Evolutionary conservation across 202 grass and related monocot species (phyloP).

Genomic region (Setaria viridis): DNA sequence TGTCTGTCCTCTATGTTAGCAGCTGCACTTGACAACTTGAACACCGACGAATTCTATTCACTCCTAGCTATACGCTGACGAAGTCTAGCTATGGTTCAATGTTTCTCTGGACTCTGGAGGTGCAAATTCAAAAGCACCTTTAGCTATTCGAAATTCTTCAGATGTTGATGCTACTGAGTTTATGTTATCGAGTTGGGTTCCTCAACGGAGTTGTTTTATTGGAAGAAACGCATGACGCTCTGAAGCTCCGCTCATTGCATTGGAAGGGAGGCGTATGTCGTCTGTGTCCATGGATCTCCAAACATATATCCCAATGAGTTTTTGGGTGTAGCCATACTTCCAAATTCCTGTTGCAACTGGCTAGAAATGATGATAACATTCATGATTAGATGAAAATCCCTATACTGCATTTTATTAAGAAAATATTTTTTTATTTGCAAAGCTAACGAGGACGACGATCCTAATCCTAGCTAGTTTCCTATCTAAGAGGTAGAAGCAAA

Average conservation of each 20-base stretch:
- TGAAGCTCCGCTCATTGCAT: not conserved
- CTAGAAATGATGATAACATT: slow-evolving; percentile 26
- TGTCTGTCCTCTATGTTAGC: not conserved
- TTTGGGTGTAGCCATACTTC: slow-evolving; percentile 5
- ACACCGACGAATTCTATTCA: not conserved
- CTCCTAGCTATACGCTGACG: not conserved
- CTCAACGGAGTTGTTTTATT: slow-evolving; percentile 1
- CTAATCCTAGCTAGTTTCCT: not conserved
- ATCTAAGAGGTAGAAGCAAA: not conserved
- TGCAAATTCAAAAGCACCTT: slow-evolving; percentile 8
- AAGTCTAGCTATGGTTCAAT: slow-evolving; percentile 1
- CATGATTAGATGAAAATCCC: slow-evolving; percentile 10
- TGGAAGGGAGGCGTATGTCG: no score
- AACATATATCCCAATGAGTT: slow-evolving; percentile 3
- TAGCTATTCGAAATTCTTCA: not conserved
- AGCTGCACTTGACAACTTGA: not conserved
- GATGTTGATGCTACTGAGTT: slow-evolving; percentile 12
- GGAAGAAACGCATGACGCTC: not conserved
- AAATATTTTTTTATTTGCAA: not conserved
- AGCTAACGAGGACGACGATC: not conserved
- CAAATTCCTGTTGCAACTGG: slow-evolving; percentile 9
- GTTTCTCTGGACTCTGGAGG: not conserved
- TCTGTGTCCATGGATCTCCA: not conserved
- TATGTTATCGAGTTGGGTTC: not conserved
- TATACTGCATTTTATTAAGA: not conserved